Base-by-base conservation (phyloP, 768 basidiomycete species). In the Rhodotorula toruloides region DNA sequence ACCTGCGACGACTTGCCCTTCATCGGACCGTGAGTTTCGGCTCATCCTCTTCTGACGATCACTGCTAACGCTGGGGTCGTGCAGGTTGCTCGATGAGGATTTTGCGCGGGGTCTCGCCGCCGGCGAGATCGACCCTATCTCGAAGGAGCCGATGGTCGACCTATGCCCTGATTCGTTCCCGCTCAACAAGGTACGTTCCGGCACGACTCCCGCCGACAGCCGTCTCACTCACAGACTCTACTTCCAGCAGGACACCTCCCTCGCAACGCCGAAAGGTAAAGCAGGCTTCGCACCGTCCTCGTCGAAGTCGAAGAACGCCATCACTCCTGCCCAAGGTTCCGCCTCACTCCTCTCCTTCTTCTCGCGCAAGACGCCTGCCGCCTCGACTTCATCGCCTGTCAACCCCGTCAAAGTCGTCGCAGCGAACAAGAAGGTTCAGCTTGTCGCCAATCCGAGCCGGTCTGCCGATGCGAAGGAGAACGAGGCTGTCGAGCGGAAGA, bases 101-200 rank as follows among this genome's bases (percentile, higher is more conserved):
- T 71, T 48, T 43, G 70, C 58, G 11, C 52, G 62, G 9, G 62
- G 58, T 4, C 13, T 71, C 43, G 89, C 88, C 1, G 69, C 78
- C 27, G 91, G 91, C 10, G 81, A 87, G 54, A 78, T 84, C 42
- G 85, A 89, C 76, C 91, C 91, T 11, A 80, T 85, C 34, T 85
- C 85, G 36, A 81, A 83, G 46, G 72, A 82, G 52, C 83, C 86
- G 4, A 90, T 94, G 81, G 77, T 81, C 36, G 92, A 96, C 75
- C 90, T 90, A 77, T 85, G 89, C 73, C 85, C 87, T 3, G 49
- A 63, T 17, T 40, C 65, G 10, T 52, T 37, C 57, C 21, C 53
- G 39, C 22, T 47, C 19, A 27, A 31, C 5, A 56, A 47, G 22
- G 59, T 58, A 17, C 47, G 63, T 40, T n/a, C 37, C 40, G 36